Evolutionary conservation across 2,329 filamentous ascomycete species (phyloP), one percentile per base, ranked within the genome.

Genomic region (Talaromyces sp.): DNA sequence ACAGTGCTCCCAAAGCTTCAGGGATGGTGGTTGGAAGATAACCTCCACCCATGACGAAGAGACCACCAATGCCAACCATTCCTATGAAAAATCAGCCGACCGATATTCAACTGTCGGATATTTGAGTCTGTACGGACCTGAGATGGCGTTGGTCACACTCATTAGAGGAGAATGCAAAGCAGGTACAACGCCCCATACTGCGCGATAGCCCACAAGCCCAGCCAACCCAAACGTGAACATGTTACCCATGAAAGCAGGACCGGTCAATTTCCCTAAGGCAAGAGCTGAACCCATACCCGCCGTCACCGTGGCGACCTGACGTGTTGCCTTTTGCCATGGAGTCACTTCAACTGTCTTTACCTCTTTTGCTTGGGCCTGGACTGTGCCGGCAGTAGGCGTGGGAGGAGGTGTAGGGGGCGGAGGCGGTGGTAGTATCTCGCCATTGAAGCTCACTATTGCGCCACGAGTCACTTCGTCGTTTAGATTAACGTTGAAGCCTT

Each of bases 71-170:
- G 65, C 92, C 93, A 35, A 96, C 93, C 90, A 97, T 92, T 62
- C 87, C 84, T 84, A 68, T 41, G 41, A 8, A 43, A 41, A 45
- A 9, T 57, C 39, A 62, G 50, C 25, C 41, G 47, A n/a, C n/a
- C n/a, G 35, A 10, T 49, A 61, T 59, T 13, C 22, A 47, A 8
- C 1, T 33, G 5, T 31, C 6, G 56, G 80, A 27, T 8, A 15
- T 11, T 19, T 8, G 9, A 22, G 3, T 15, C 13, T 22, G n/a
- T 39, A 62, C 64, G 59, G 22, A 77, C 90, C 92, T 37, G 91
- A 95, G 70, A 96, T 96, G 33, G 93, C 93, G 75, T 97, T 96
- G 8, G 93, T 96, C 41, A 96, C 92, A 70, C 90, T 93, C 93
- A 97, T 96, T 5, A 97, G 81, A 1, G 92, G 93, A 1, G 91